Conservation (phyloP, 75 land plant genomes). For the Cryptomeria japonica region DNA sequence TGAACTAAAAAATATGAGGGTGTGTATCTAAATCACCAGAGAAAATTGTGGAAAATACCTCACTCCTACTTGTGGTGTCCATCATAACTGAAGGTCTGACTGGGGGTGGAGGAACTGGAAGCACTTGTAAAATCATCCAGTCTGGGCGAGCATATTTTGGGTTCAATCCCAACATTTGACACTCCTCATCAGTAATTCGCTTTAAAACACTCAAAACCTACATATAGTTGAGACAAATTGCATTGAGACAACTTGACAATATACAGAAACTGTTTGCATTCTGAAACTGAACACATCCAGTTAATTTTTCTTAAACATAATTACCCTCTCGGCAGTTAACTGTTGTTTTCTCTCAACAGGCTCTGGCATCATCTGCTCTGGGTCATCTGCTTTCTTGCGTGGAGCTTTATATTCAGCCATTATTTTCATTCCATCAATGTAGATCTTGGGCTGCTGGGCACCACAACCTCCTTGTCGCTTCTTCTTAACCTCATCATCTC, state of each 20-base stretch:
- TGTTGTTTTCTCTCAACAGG: constrained; percentile 95
- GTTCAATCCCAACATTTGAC: constrained; percentile 74
- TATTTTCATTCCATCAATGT: constrained; percentile 96
- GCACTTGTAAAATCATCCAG: constrained; percentile 99
- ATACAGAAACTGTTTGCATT: neutral
- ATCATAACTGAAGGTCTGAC: constrained; percentile 99
- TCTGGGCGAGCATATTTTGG: constrained; percentile 98
- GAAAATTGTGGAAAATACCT: constrained; percentile 41
- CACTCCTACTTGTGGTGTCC: constrained; percentile 96
- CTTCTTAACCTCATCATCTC: constrained; percentile 61
- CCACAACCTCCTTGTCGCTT: constrained; percentile 96
- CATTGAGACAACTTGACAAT: neutral
- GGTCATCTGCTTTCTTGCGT: constrained; percentile 84
- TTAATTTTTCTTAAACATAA: neutral
- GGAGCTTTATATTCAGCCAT: constrained; percentile 75
- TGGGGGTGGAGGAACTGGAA: constrained; percentile 98
- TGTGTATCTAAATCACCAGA: neutral
- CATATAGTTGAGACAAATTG: constrained; percentile 3
- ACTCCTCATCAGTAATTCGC: constrained; percentile 91
- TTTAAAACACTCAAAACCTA: constrained; percentile 89
- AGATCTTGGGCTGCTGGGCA: constrained; percentile 86
- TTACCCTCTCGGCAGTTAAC: constrained; percentile 92
- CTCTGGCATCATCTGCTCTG: constrained; percentile 89
- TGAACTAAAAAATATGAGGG: neutral
- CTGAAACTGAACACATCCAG: neutral